These are phyloP conservation scores for Pseudoneurospora amorphoporcata DNA, from an alignment of 495 filamentous ascomycete species.

Conservation along the genomic window DNA sequence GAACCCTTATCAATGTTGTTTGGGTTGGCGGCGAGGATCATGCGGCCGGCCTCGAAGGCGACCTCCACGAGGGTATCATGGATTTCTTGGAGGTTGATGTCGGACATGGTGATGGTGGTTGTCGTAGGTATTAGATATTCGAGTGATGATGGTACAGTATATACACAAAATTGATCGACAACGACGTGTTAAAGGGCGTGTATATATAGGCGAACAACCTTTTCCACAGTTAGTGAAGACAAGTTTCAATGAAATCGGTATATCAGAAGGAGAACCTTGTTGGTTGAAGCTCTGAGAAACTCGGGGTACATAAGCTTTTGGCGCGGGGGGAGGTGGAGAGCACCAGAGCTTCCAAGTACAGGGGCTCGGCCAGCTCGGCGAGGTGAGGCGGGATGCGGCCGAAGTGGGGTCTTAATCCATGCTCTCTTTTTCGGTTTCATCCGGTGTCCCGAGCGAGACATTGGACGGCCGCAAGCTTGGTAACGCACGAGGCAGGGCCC, in stretches of 20 bases:
- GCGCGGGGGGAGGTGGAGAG: neutral
- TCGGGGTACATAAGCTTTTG: neutral
- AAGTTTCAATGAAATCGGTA: neutral
- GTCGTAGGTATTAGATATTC: neutral
- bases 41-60: conserved; percentile 68
- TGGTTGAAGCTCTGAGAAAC: neutral
- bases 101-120: conserved; percentile 24
- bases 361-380: neutral
- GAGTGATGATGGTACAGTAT: neutral
- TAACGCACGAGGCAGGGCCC: neutral
- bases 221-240: neutral
- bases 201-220: neutral
- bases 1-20: conserved; percentile 49
- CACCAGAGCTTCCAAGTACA: neutral
- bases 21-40: conserved; percentile 69
- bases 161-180: neutral
- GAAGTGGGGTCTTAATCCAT: neutral
- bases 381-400: neutral
- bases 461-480: neutral
- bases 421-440: neutral
- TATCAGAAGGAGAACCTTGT: neutral
- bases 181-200: neutral
- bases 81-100: conserved; percentile 63
- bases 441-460: neutral
- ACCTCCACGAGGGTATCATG: conserved; percentile 68